Conservation (phyloP, 768 basidiomycete species). For the Kwoniella pini region DNA sequence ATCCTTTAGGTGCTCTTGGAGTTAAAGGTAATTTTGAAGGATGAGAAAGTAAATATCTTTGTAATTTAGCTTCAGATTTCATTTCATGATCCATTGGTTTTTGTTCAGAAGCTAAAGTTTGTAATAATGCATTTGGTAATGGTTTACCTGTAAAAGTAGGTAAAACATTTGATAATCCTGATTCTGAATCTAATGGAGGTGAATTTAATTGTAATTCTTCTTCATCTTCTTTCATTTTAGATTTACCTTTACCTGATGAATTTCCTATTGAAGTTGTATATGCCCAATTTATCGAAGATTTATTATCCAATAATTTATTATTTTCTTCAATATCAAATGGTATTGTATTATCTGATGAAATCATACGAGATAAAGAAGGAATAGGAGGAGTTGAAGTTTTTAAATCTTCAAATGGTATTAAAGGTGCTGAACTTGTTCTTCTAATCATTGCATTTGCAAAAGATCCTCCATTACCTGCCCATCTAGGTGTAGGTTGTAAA, state of each 20-base stretch:
- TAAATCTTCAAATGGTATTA: slow-evolving; percentile 33
- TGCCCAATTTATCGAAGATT: slow-evolving; percentile 32
- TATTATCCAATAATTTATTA: background rate
- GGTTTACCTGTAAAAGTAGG: slow-evolving; percentile 41
- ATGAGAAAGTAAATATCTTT: slow-evolving; percentile 42
- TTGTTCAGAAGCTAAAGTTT: slow-evolving; percentile 45
- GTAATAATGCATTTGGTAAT: slow-evolving; percentile 39
- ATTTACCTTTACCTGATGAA: slow-evolving; percentile 43
- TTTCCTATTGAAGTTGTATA: slow-evolving; percentile 32
- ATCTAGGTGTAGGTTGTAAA: slow-evolving; percentile 34
- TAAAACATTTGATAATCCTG: slow-evolving; percentile 7
- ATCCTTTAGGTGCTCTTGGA: slow-evolving; percentile 33
- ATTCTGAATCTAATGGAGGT: background rate
- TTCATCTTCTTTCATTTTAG: slow-evolving; percentile 30
- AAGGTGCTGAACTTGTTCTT: slow-evolving; percentile 27
- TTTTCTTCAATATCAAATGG: slow-evolving; percentile 27
- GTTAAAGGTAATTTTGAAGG: slow-evolving; percentile 42
- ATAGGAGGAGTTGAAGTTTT: slow-evolving; percentile 40
- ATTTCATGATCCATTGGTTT: slow-evolving; percentile 47
- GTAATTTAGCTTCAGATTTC: slow-evolving; percentile 46
- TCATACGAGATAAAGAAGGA: background rate
- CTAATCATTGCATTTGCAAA: slow-evolving; percentile 18
- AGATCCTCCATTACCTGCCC: slow-evolving; percentile 15
- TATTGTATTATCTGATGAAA: background rate
- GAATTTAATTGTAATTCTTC: background rate